Evolutionary conservation across 768 basidiomycete genomes (phyloP).

Genomic region (Sutorius australiensis): DNA sequence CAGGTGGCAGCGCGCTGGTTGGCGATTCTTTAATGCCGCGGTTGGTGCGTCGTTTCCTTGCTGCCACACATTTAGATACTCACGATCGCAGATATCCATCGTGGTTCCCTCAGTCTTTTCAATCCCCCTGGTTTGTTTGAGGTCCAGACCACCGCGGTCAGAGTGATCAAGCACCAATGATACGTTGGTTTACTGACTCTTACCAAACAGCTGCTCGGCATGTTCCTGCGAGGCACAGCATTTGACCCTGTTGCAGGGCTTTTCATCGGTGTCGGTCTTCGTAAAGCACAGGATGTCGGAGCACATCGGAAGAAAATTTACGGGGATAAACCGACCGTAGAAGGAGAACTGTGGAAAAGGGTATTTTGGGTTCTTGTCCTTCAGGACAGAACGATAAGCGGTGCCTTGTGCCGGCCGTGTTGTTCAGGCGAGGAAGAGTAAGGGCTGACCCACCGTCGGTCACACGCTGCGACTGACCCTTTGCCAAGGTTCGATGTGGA

Average conservation of each 20-base stretch:
- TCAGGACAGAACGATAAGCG: slow-evolving; percentile 55
- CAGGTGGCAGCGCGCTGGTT: slow-evolving; percentile 55
- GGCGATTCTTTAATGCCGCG: slow-evolving; percentile 57
- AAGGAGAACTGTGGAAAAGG: slow-evolving; percentile 75
- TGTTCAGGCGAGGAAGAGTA: slow-evolving; percentile 66
- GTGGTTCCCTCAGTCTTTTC: slow-evolving; percentile 46
- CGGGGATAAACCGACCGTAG: slow-evolving; percentile 40
- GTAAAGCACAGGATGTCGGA: slow-evolving; percentile 72
- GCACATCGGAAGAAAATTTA: slow-evolving; percentile 67
- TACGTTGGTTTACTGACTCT: slow-evolving; percentile 6
- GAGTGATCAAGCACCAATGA: slow-evolving; percentile 19
- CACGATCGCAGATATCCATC: slow-evolving; percentile 44
- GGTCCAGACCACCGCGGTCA: slow-evolving; percentile 53
- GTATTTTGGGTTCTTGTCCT: slow-evolving; percentile 70
- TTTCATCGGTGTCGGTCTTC: slow-evolving; percentile 49
- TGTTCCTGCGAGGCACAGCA: slow-evolving; percentile 51
- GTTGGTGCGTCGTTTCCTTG: slow-evolving; percentile 37
- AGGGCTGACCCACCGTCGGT: slow-evolving; percentile 23
- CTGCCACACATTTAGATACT: not conserved
- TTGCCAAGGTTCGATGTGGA: slow-evolving; percentile 75
- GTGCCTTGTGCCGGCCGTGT: slow-evolving; percentile 52
- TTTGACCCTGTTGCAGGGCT: slow-evolving; percentile 53
- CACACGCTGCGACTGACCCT: slow-evolving; percentile 2
- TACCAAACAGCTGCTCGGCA: slow-evolving; percentile 43
- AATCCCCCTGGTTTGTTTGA: slow-evolving; percentile 60